Conservation (phyloP, 2,329 filamentous ascomycete genomes). For the Pseudophaeomoniella oleicola region DNA sequence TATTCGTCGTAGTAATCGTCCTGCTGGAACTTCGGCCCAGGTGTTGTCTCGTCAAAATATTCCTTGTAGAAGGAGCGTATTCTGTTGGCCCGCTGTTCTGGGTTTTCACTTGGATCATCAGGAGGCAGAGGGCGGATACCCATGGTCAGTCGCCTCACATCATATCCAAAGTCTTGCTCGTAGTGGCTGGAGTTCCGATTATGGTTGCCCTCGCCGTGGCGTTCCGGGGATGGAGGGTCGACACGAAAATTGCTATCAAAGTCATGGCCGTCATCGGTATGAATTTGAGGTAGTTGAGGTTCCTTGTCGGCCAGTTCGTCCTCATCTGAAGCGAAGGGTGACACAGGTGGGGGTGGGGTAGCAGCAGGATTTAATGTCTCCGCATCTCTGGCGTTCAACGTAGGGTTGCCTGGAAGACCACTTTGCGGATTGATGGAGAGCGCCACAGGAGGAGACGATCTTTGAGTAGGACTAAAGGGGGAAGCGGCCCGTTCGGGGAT, state of each 20-base stretch:
- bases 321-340: neutral
- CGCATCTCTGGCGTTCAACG: neutral
- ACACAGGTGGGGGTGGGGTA: neutral
- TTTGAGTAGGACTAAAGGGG: neutral
- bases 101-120: conserved; percentile 74
- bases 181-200: conserved; percentile 1
- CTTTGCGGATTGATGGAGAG: too few relatives aligned
- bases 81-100: conserved; percentile 85
- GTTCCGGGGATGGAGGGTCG: neutral
- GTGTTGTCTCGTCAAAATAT: conserved; percentile 81
- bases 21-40: conserved; percentile 20
- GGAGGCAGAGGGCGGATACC: conserved; percentile 74
- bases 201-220: conserved; percentile 5
- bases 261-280: neutral
- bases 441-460: conserved; percentile 1
- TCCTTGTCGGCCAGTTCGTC: too few relatives aligned
- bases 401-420: neutral
- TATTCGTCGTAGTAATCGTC: conserved; percentile 56
- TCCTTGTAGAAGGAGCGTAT: conserved; percentile 99
- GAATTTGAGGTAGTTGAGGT: neutral
- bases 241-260: neutral
- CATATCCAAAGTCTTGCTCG: conserved; percentile 14
- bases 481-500: neutral
- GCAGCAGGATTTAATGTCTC: neutral
- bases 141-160: conserved; percentile 40